phyloP scores from a whole-genome alignment of 1,139 yeast species.

The Candida sp. region DNA sequence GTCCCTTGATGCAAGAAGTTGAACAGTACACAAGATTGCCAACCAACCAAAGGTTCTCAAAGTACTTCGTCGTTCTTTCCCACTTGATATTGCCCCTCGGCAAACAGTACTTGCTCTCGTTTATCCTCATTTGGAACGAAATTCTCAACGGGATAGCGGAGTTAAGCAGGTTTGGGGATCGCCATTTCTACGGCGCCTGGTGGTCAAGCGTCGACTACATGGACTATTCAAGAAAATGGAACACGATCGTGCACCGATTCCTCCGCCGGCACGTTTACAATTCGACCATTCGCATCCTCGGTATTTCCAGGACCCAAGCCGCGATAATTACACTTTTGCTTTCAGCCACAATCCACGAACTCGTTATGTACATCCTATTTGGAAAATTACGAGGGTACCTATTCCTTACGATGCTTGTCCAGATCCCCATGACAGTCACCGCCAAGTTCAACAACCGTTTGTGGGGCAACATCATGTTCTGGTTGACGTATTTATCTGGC shows the following conservation, averaged over 20 bases:
- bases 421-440: constrained; percentile 65
- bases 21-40: constrained; percentile 52
- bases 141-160: constrained; percentile 91
- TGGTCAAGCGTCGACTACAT: constrained; percentile 97
- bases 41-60: constrained; percentile 46
- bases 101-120: constrained; percentile 74
- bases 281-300: constrained; percentile 79
- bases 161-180: constrained; percentile 81
- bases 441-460: constrained; percentile 56
- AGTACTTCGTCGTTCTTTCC: constrained; percentile 64
- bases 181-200: constrained; percentile 96
- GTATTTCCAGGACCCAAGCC: constrained; percentile 68
- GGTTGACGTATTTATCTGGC: constrained; percentile 92
- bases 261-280: constrained; percentile 93
- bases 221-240: constrained; percentile 94
- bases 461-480: constrained; percentile 82
- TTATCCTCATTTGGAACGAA: constrained; percentile 96
- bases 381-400: constrained; percentile 81
- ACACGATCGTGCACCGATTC: constrained; percentile 92
- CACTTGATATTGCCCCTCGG: constrained; percentile 83
- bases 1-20: constrained; percentile 74
- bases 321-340: constrained; percentile 81
- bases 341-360: constrained; percentile 84
- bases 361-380: constrained; percentile 91
- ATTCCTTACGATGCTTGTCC: constrained; percentile 81